phyloP scores from a whole-genome alignment of 441 rosid species.

The Lepidium campestre region DNA sequence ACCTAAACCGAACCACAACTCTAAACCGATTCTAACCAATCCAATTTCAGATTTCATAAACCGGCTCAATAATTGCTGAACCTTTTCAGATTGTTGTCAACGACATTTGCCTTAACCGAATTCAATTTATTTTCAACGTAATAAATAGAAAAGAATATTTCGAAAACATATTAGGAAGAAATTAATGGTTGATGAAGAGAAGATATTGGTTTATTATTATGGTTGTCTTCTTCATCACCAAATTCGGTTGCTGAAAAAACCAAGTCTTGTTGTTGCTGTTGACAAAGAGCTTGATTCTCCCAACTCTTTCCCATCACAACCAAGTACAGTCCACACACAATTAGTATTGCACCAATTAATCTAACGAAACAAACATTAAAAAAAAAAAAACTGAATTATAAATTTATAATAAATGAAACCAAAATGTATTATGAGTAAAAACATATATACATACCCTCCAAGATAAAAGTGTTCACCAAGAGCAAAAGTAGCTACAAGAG shows the following conservation, averaged over 20 bases:
- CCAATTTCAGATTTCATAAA: background rate
- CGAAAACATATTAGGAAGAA: background rate
- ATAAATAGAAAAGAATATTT: background rate
- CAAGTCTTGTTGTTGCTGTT: conserved; percentile 22
- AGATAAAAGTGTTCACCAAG: conserved; percentile 72
- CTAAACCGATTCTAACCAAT: background rate
- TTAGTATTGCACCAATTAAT: conserved; percentile 61
- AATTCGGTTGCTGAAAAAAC: conserved; percentile 9
- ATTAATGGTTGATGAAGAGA: conserved; percentile 35
- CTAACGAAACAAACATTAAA: conserved; percentile 31
- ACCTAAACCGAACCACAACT: background rate
- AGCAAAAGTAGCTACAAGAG: conserved; percentile 57
- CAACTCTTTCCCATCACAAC: conserved; percentile 75
- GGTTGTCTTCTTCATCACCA: background rate
- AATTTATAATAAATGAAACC: background rate
- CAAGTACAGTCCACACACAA: conserved; percentile 62
- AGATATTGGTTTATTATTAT: conserved; percentile 10
- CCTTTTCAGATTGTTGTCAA: background rate
- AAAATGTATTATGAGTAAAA: background rate
- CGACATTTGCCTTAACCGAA: background rate
- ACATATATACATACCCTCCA: conserved; percentile 50
- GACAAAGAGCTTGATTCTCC: conserved; percentile 41
- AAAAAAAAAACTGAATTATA: background rate
- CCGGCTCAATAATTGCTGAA: background rate
- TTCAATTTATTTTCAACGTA: background rate